Evolutionary conservation across 192 early-diverging fungal species (phyloP).

Genomic region (Backusella australiensis): DNA sequence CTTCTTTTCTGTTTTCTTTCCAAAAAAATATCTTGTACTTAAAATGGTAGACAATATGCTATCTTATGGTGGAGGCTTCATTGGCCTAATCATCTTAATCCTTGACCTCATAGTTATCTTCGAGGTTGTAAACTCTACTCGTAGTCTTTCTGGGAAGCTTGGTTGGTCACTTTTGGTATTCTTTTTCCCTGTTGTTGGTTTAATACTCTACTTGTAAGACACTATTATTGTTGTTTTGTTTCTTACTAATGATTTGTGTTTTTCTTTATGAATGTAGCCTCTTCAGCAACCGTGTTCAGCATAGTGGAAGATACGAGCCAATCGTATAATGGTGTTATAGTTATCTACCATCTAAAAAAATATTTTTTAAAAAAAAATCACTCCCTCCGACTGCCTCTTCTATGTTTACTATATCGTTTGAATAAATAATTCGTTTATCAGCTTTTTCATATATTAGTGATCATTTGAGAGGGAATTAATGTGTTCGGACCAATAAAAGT

Average conservation of each 20-base stretch:
- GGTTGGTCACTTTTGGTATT: conserved; percentile 59
- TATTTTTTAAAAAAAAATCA: not conserved
- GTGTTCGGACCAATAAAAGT: not conserved
- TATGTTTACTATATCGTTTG: not conserved
- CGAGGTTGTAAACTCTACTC: conserved; percentile 51
- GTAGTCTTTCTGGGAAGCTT: conserved; percentile 45
- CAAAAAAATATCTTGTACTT: not conserved
- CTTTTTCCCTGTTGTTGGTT: conserved; percentile 57
- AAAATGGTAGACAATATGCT: conserved; percentile 26
- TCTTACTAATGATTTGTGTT: not conserved
- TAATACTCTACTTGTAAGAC: conserved; percentile 63
- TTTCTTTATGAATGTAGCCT: not conserved
- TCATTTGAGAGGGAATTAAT: not conserved
- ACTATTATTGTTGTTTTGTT: not conserved
- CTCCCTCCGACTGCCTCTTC: not conserved
- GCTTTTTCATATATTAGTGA: too few species aligned
- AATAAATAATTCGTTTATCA: not conserved
- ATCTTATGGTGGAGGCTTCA: conserved; percentile 30
- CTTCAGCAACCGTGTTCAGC: not conserved
- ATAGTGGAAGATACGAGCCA: not conserved
- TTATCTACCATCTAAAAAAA: not conserved
- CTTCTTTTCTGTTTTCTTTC: not conserved
- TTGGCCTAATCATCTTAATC: conserved; percentile 46
- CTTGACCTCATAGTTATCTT: conserved; percentile 58
- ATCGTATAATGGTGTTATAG: not conserved